Conservation (phyloP, 345 rosid genomes). For the Moricandia arvensis region DNA sequence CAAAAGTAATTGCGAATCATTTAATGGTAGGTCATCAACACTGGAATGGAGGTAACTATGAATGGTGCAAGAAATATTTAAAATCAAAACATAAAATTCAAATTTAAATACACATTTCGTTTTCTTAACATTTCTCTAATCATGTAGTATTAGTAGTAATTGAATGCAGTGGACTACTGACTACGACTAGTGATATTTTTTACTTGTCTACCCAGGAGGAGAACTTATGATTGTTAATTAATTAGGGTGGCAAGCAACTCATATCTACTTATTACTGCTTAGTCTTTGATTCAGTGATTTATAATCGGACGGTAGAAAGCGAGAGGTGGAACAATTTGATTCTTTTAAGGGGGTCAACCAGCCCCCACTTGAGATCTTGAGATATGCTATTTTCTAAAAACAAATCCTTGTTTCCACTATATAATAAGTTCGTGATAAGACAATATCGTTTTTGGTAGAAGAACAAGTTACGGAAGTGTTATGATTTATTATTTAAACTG, state of each 20-base stretch:
- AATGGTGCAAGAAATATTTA: background rate
- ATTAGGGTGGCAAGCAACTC: slow-evolving; percentile 24
- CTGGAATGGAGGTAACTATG: background rate
- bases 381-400: slow-evolving; percentile 8
- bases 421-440: background rate
- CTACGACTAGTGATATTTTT: slow-evolving; percentile 1
- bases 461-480: background rate
- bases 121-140: slow-evolving; percentile 1
- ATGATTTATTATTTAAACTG: background rate
- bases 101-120: background rate
- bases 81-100: background rate
- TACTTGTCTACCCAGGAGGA: slow-evolving; percentile 22
- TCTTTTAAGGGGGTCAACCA: slow-evolving; percentile 30
- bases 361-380: slow-evolving; percentile 29
- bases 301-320: slow-evolving; percentile 34
- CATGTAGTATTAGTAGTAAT: background rate
- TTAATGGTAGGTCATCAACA: too few species aligned
- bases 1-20: too few species aligned
- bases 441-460: background rate
- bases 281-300: slow-evolving; percentile 32
- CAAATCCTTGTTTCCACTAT: background rate
- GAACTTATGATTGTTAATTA: slow-evolving; percentile 23
- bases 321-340: slow-evolving; percentile 19
- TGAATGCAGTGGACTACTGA: slow-evolving; percentile 1
- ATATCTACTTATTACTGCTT: slow-evolving; percentile 27